Evolutionary conservation across 306 rosid genomes (phyloP), one percentile per base, ranked within the genome.

Genomic region (Dryas alaskensis): DNA sequence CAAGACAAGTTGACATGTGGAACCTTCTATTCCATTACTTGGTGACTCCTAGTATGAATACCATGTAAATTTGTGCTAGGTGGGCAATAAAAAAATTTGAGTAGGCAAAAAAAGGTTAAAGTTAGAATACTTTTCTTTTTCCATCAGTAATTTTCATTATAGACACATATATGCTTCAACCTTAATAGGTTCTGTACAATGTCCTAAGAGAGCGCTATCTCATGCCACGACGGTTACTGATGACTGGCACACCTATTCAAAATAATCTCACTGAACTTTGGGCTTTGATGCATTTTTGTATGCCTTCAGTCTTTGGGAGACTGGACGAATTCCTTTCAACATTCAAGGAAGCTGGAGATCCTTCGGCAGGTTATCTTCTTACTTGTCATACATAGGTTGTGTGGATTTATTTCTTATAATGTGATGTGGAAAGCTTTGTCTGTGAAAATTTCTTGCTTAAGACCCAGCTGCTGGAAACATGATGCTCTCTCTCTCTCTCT

Each of bases 161-260:
- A 76, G 55, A 67, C 51, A 43, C 39, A 19, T 19, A 37, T 75
- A 67, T 66, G 76, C 47, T 88, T 71, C 48, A 57, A 65, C 72
- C 65, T 72, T 67, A 48, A 76, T 90, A 93, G 98, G 97, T 93
- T 84, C 83, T 93, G 50, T 91, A 88, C 73, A 87, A 68, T 73
- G 88, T 89, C 80, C 96, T 93, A 74, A 84, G 80, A 80, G 94
- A 91, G 69, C 72, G 73, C 69, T 93, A 88, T 84, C 81, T 93
- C 73, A 89, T 91, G 65, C 98, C 98, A 31, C 85, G 98, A 78
- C 86, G 94, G 60, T 81, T 93, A 85, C 72, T 93, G 90, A 86
- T 93, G 92, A 93, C 97, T 69, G 98, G 98, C 64, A 93, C 98
- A 10, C 98, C 98, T 72, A 88, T 93, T 74, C 97, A 93, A 80